Evolutionary conservation across 140 eudicot genomes (phyloP).

Genomic region (Cichorium intybus): DNA sequence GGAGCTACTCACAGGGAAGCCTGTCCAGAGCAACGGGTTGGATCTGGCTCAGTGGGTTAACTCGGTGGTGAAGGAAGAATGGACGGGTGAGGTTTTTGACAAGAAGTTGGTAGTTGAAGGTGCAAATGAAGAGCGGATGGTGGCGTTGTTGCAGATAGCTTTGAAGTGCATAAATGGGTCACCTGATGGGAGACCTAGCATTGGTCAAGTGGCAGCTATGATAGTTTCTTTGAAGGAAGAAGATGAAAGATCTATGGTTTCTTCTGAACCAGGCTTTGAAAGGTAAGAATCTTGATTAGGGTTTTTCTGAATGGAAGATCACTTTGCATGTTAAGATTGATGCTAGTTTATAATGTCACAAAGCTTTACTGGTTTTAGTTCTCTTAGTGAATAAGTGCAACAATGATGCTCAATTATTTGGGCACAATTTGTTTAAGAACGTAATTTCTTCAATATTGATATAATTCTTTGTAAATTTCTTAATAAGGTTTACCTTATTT

Average conservation of each 20-base stretch:
- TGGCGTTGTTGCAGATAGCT: constrained; percentile 60
- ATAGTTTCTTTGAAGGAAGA: constrained; percentile 49
- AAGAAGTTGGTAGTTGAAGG: constrained; percentile 51
- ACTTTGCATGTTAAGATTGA: not conserved
- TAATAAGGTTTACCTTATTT: not conserved
- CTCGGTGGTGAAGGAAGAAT: constrained; percentile 69
- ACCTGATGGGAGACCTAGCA: constrained; percentile 49
- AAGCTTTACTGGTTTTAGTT: not conserved
- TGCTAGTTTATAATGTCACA: constrained; percentile 17
- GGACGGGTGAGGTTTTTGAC: constrained; percentile 73
- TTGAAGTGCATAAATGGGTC: constrained; percentile 49
- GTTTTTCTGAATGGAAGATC: not conserved
- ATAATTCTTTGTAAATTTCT: constrained; percentile 3
- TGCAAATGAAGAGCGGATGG: constrained; percentile 64
- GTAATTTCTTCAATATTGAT: constrained; percentile 21
- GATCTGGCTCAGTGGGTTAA: constrained; percentile 69
- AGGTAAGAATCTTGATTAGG: not conserved
- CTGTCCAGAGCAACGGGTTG: constrained; percentile 47
- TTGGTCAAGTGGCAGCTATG: constrained; percentile 48
- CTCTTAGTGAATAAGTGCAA: constrained; percentile 33
- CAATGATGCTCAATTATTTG: not conserved
- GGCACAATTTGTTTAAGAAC: not conserved
- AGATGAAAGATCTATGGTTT: constrained; percentile 50
- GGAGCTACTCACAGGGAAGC: constrained; percentile 66
- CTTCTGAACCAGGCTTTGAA: constrained; percentile 39